Evolutionary conservation across 2,329 filamentous ascomycete genomes (phyloP), one percentile per base, ranked within the genome.

Genomic region (Cyanodermella asteris): DNA sequence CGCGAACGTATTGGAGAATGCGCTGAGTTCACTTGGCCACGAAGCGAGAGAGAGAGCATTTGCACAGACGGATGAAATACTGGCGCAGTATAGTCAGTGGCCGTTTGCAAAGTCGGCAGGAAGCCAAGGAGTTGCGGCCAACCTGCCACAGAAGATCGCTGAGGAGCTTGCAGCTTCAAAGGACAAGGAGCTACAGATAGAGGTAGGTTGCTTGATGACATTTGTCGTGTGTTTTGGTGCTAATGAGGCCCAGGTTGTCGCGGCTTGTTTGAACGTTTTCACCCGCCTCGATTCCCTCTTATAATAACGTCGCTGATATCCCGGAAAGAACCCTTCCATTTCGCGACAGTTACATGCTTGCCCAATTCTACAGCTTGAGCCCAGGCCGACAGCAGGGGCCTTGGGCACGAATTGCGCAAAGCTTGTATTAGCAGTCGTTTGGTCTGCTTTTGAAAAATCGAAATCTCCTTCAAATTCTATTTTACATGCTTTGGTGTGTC

Each of bases 1-100:
- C 22, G 87, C 87, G 33, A 97, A 97, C 43, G 87, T 97, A 15
- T 64, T 97, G 30, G 87, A 97, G 56, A 97, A 97, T 45, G 87
- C 84, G n/a, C 57, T 97, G 40, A 78, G 77, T 28, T 90, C 77
- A 9, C 66, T 97, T 34, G 80, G 82, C 37, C 87, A 94, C 46
- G 87, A 97, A 56, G 72, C 84, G 28, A 63, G 87, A 38, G 87
- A 97, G 53, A 64, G 84, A 37, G 84, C 87, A 4, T 97, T 94
- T 50, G 80, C 81, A 20, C 84, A 94, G 56, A 91, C 91, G 11
- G 87, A 97, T 48, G 87, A 94, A 53, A 55, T 97, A 35, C 58
- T 97, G 30, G 80, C 80, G 20, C 84, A 94, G 46, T 97, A 93
- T 52, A 91, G 80, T 41, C 87, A 94, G 55, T 97, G 75, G 73